Conservation (phyloP, 805 yeast genomes). For the Monosporozyma aquatica region DNA sequence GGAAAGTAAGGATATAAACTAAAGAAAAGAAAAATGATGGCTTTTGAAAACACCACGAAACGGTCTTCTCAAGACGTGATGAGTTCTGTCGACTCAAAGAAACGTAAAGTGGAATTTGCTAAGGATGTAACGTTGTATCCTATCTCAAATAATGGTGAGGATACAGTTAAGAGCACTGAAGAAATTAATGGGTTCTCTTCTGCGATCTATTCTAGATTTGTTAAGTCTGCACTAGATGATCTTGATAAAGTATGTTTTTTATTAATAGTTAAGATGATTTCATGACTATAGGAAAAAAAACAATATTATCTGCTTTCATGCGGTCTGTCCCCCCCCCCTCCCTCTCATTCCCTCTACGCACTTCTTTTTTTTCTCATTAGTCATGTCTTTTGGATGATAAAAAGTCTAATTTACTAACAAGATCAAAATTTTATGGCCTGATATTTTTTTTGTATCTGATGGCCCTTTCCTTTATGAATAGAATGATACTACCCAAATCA, state of each 20-base stretch:
- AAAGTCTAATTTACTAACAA: conserved; percentile 15
- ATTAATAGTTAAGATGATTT: conserved; percentile 1
- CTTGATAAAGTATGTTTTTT: conserved; percentile 46
- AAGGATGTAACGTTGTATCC: conserved; percentile 19
- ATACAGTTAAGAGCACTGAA: conserved; percentile 6
- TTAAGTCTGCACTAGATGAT: conserved; percentile 60
- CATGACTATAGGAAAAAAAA: conserved; percentile 1
- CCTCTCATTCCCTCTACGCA: background rate
- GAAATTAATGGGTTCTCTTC: conserved; percentile 25
- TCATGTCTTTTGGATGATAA: conserved; percentile 1
- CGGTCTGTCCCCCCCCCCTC: background rate
- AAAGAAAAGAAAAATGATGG: conserved; percentile 20
- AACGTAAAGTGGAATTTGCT: conserved; percentile 28
- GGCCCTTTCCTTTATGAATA: conserved; percentile 12
- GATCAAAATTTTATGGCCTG: too few relatives aligned
- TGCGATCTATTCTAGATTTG: conserved; percentile 36
- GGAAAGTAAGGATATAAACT: background rate
- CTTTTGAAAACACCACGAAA: conserved; percentile 24
- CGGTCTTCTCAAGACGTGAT: conserved; percentile 12
- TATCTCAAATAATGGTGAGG: conserved; percentile 1
- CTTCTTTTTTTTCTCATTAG: conserved; percentile 4
- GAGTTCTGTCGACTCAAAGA: conserved; percentile 18
- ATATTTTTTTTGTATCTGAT: background rate
- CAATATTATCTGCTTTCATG: background rate
- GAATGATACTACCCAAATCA: conserved; percentile 47